Conservation (phyloP, 2,329 filamentous ascomycete species). For the Gliomastix tumulicola region DNA sequence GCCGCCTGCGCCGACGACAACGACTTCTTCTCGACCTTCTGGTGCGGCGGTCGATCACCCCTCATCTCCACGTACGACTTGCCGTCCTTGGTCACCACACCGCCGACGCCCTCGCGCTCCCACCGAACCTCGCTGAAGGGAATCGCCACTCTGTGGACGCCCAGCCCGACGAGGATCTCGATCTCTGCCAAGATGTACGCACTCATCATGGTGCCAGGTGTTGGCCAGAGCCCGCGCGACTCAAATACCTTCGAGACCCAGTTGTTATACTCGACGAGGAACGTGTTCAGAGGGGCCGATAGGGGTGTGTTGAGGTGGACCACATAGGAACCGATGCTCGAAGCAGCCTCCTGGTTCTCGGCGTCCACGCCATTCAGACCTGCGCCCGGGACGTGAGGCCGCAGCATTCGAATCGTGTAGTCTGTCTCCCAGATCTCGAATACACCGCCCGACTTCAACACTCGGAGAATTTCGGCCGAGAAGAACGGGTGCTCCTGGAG, state of each 20-base stretch:
- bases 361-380: conserved; percentile 24
- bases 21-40: conserved; percentile 35
- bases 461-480: conserved; percentile 67
- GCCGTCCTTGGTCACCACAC: conserved; percentile 52
- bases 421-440: conserved; percentile 90
- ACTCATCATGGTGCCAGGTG: conserved; percentile 72
- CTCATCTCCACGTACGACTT: conserved; percentile 53
- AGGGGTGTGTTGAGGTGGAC: conserved; percentile 80
- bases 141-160: conserved; percentile 74
- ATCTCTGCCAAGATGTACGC: conserved; percentile 77
- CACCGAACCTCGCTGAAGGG: conserved; percentile 79
- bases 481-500: conserved; percentile 47
- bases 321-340: conserved; percentile 70
- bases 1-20: conserved; percentile 65
- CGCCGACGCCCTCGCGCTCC: conserved; percentile 71
- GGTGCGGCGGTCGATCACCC: conserved; percentile 32
- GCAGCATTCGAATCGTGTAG: conserved; percentile 73
- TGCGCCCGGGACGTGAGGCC: conserved; percentile 63
- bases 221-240: conserved; percentile 58
- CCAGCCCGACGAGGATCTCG: conserved; percentile 61
- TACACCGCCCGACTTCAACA: conserved; percentile 70
- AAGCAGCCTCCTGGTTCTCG: conserved; percentile 57
- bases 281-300: conserved; percentile 72
- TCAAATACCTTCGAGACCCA: conserved; percentile 78
- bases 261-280: conserved; percentile 72